Conservation (phyloP, 805 yeast genomes). For the Ogataea angusta region DNA sequence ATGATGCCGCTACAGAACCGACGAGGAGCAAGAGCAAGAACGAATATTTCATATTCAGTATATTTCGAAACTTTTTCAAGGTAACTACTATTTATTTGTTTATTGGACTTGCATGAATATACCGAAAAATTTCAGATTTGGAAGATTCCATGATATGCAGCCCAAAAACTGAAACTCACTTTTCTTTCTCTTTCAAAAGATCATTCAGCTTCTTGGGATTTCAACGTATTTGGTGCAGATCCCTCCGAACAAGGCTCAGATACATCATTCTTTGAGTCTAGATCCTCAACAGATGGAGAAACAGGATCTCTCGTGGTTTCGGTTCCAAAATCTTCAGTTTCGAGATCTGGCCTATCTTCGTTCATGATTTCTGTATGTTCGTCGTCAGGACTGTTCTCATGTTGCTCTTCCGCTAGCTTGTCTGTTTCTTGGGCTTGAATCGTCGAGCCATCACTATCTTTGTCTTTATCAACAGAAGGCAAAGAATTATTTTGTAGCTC, state of each 20-base stretch:
- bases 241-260: too few species aligned
- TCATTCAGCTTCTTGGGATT: not conserved
- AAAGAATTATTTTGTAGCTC: too few species aligned
- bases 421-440: not conserved
- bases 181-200: not conserved
- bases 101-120: not conserved
- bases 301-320: too few species aligned
- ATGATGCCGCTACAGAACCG: slow-evolving; percentile 23
- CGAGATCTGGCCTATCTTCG: not conserved
- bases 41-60: slow-evolving; percentile 11
- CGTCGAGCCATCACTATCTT: not conserved
- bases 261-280: too few species aligned
- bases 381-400: not conserved
- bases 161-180: not conserved
- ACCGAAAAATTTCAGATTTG: slow-evolving; percentile 4
- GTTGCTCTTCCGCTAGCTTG: not conserved
- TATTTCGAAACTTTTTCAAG: not conserved
- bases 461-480: too few species aligned
- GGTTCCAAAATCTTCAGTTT: too few species aligned
- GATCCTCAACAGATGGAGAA: too few species aligned
- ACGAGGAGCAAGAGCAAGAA: slow-evolving; percentile 15
- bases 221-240: too few species aligned
- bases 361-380: not conserved
- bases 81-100: slow-evolving; percentile 2
- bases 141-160: not conserved